Base-by-base conservation (phyloP, 164 flowering plant species). In the Liquidambar formosana region DNA sequence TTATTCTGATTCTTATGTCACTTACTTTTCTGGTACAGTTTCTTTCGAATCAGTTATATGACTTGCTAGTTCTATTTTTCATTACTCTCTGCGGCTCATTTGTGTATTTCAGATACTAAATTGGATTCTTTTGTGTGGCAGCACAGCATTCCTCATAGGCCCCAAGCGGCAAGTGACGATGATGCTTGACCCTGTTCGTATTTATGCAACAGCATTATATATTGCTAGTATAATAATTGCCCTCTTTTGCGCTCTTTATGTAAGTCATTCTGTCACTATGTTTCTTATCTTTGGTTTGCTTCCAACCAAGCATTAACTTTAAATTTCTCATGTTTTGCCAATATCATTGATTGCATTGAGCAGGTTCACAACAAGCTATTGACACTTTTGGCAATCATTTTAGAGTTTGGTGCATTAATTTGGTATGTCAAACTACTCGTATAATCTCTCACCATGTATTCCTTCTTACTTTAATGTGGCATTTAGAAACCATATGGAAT, bases 101-200 rank as follows among this genome's bases (percentile, higher is more conserved):
- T 33, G 41, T 33, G 41, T 33, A 33, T 33, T 33, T 33, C 41
- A 33, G 41, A 33, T 33, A 6, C 41, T 33, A 33, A 33, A 33
- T 33, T 33, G 41, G 41, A 33, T 70, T 80, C 57, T 84, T 87
- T 84, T 81, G 68, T 76, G 61, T 84, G 89, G 83, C 97, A 94
- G 98, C 92, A 94, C 98, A 76, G 94, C 87, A 75, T 94, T 94
- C 76, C 96, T 94, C 23, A 89, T 94, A 64, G 98, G 98, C 70
- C 97, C 98, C 44, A 86, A 92, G 73, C 76, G 94, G 72, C 98
- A 94, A 82, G 76, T 92, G 67, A 79, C 86, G 3, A 86, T 94
- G 98, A 94, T 94, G 97, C 92, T 94, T 78, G 98, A 94, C 71
- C 94, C 98, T 72, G 98, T 85, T 64, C 97, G 98, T 10, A 88